phyloP scores from a whole-genome alignment of 192 early-diverging fungal species.

The Gonapodya prolifera region DNA sequence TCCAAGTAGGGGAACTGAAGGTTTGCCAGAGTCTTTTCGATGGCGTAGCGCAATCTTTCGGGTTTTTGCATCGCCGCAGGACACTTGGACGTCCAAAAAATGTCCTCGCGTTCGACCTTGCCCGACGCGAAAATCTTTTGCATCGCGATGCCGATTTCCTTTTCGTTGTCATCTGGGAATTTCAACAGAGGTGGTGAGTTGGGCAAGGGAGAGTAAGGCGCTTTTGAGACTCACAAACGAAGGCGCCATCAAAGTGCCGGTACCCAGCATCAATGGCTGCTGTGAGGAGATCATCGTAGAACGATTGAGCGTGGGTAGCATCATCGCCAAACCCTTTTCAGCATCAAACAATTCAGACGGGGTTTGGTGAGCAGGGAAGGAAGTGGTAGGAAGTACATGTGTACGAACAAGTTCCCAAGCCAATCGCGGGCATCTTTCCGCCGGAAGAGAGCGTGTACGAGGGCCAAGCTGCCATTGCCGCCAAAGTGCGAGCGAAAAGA shows the following conservation, averaged over 20 bases:
- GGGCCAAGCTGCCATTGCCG: neutral
- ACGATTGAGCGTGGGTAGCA: constrained; percentile 21
- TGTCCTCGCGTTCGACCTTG: constrained; percentile 41
- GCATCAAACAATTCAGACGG: constrained; percentile 4
- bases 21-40: constrained; percentile 51
- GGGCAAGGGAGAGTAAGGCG: too few relatives aligned
- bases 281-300: constrained; percentile 44
- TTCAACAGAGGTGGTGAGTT: too few relatives aligned
- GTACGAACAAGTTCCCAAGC: neutral
- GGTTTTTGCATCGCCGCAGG: constrained; percentile 38
- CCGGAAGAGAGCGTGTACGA: neutral
- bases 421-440: neutral
- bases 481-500: too few relatives aligned
- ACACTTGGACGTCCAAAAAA: constrained; percentile 72
- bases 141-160: constrained; percentile 64
- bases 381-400: too few relatives aligned
- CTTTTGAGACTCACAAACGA: constrained; percentile 3
- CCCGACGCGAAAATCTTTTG: constrained; percentile 20
- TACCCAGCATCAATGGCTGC: constrained; percentile 52
- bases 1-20: constrained; percentile 67
- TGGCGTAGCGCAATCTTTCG: constrained; percentile 42
- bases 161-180: constrained; percentile 61
- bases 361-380: too few relatives aligned
- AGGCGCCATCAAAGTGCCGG: constrained; percentile 59
- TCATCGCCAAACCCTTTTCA: constrained; percentile 34